Base-by-base conservation (phyloP, 345 rosid genomes). In the Aquilaria yunnanensis region DNA sequence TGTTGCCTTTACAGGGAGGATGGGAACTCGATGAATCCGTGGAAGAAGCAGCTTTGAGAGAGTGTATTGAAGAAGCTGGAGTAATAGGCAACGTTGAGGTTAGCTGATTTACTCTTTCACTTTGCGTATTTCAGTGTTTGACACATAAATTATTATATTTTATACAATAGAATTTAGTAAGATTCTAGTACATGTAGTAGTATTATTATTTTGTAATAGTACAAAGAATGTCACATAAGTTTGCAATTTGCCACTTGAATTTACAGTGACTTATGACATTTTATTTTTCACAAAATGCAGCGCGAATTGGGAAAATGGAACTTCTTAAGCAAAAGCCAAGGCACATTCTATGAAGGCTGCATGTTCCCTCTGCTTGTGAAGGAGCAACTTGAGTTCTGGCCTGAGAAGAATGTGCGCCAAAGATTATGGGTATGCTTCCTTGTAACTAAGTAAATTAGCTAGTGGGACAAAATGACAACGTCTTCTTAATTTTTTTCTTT, bases 21-120 rank as follows among this genome's bases (percentile, higher is more conserved):
- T 91, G 97, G 97, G 97, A 91, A 68, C 77, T 91, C 47, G 96
- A 91, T 75, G 97, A 91, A 85, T 77, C 96, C 48, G 60, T 75
- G 5, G 82, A 84, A 65, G 85, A 88, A 78, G 94, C 97, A 8
- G 96, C 96, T 43, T 76, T 81, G 7, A 70, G 97, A 49, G 97
- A 91, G 54, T 80, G 88, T 33, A 14, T 81, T 9, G 97, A 88
- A 78, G 97, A 91, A 74, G 97, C 96, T 57, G 97, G 97, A 9
- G 96, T 91, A 68, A 69, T 76, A 29, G 97, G 97, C 62, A 63
- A 68, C 51, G 81, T 91, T 62, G 81, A 86, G 96, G 97, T 91
- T 37, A 46, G 74, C 47, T 23, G 23, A 11, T n/a, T 7, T 5
- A 16, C 8, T 32, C 8, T 29, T 47, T 34, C 29, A 49, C 3